A percentile compares a stretch with the other conserved stretches of the same genome.
These are phyloP conservation scores for Talinum fruticosum DNA, from an alignment of 148 eudicot genomes.

Conservation along the genomic window DNA sequence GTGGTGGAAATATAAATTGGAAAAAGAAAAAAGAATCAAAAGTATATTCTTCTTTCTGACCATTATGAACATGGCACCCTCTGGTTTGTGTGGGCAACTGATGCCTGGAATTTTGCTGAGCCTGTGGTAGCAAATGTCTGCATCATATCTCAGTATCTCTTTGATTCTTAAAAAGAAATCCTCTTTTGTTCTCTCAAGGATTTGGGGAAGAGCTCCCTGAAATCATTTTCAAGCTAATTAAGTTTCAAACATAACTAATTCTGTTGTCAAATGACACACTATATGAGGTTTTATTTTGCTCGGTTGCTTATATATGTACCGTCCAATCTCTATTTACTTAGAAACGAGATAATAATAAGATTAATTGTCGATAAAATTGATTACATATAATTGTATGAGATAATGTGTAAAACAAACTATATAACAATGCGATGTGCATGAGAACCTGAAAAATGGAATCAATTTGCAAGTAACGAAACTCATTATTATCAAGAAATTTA, in stretches of 20 bases:
- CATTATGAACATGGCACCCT: constrained; percentile 59
- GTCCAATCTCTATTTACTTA: too few relatives aligned
- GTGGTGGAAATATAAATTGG: neutral
- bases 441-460: too few relatives aligned
- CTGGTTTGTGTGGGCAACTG: constrained; percentile 50
- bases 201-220: constrained; percentile 51
- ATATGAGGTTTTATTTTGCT: neutral
- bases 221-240: neutral
- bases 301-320: neutral
- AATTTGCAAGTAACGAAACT: neutral
- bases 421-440: too few relatives aligned
- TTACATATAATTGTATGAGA: too few relatives aligned
- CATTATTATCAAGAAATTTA: too few relatives aligned
- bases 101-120: constrained; percentile 48
- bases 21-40: neutral
- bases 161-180: constrained; percentile 38
- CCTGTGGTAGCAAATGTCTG: constrained; percentile 36
- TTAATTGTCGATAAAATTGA: too few relatives aligned
- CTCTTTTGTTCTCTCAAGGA: constrained; percentile 37
- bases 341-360: too few relatives aligned
- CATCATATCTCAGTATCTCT: constrained; percentile 29
- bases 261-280: neutral
- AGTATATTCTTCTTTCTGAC: constrained; percentile 14
- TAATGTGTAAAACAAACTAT: too few relatives aligned
- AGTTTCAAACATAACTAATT: too few relatives aligned